Conservation (phyloP, 441 rosid species). For the Lepidium campestre region DNA sequence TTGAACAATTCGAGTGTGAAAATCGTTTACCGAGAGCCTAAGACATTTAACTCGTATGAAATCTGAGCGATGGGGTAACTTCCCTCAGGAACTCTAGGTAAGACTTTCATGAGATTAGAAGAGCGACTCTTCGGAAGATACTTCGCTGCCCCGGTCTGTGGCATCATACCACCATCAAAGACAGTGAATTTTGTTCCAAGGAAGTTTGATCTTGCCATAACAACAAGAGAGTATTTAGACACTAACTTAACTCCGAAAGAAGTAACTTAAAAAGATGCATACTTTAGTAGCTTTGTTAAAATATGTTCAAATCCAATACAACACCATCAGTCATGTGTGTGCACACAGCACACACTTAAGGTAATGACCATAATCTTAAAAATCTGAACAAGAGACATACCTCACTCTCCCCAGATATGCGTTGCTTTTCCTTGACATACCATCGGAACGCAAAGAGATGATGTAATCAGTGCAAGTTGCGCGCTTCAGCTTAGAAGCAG, state of each 20-base stretch:
- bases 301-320: too few relatives aligned
- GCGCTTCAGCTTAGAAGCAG: slow-evolving; percentile 57
- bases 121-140: slow-evolving; percentile 49
- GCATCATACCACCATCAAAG: slow-evolving; percentile 38
- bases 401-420: slow-evolving; percentile 60
- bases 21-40: slow-evolving; percentile 55
- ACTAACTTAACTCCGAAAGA: neutral
- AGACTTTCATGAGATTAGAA: slow-evolving; percentile 45
- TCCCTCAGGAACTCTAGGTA: slow-evolving; percentile 39
- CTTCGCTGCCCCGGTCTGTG: slow-evolving; percentile 37
- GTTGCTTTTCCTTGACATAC: slow-evolving; percentile 45
- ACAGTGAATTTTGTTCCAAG: slow-evolving; percentile 61
- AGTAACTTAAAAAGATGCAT: neutral
- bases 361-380: neutral
- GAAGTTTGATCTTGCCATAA: slow-evolving; percentile 56
- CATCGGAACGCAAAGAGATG: slow-evolving; percentile 36
- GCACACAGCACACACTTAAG: neutral
- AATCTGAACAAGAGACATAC: slow-evolving; percentile 24
- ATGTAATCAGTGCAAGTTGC: slow-evolving; percentile 62
- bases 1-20: neutral
- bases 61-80: slow-evolving; percentile 54
- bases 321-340: neutral
- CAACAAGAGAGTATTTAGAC: neutral
- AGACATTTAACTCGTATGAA: slow-evolving; percentile 61
- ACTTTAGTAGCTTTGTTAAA: too few relatives aligned